Evolutionary conservation across 768 basidiomycete species (phyloP).

Genomic region (Tylopilus plumbeoviolaceoides): DNA sequence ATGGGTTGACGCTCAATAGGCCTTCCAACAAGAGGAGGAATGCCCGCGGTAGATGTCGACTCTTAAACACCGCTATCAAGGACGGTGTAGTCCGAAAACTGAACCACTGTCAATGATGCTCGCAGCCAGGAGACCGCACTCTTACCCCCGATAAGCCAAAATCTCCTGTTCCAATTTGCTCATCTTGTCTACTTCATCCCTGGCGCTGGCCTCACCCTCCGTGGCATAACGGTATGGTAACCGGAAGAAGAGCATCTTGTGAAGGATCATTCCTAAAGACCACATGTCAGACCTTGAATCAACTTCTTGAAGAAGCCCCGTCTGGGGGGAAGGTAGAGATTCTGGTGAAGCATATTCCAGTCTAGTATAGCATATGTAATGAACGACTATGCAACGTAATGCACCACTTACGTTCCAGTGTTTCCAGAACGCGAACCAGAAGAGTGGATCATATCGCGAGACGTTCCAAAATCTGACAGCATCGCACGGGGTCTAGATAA

Average conservation of each 20-base stretch:
- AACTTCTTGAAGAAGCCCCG: constrained; percentile 63
- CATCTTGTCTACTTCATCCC: constrained; percentile 60
- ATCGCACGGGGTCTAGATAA: constrained; percentile 77
- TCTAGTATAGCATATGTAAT: constrained; percentile 31
- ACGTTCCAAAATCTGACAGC: constrained; percentile 95
- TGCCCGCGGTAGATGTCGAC: constrained; percentile 67
- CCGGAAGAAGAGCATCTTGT: constrained; percentile 89
- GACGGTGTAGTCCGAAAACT: constrained; percentile 52
- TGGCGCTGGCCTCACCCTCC: constrained; percentile 48
- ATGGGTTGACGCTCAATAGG: constrained; percentile 59
- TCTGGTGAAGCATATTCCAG: constrained; percentile 90
- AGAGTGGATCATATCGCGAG: constrained; percentile 80
- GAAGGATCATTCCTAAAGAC: constrained; percentile 94
- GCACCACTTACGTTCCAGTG: constrained; percentile 78
- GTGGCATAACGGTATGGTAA: constrained; percentile 81
- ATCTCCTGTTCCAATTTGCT: constrained; percentile 72
- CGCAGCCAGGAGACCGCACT: background rate
- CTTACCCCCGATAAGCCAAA: constrained; percentile 66
- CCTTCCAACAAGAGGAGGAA: constrained; percentile 71
- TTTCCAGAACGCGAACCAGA: constrained; percentile 77
- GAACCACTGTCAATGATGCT: constrained; percentile 7
- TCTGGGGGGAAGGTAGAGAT: constrained; percentile 64
- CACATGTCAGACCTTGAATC: constrained; percentile 95
- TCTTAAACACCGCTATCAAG: constrained; percentile 55
- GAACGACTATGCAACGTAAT: background rate